Conservation (phyloP, 148 eudicot genomes). For the Camellia sinensis region DNA sequence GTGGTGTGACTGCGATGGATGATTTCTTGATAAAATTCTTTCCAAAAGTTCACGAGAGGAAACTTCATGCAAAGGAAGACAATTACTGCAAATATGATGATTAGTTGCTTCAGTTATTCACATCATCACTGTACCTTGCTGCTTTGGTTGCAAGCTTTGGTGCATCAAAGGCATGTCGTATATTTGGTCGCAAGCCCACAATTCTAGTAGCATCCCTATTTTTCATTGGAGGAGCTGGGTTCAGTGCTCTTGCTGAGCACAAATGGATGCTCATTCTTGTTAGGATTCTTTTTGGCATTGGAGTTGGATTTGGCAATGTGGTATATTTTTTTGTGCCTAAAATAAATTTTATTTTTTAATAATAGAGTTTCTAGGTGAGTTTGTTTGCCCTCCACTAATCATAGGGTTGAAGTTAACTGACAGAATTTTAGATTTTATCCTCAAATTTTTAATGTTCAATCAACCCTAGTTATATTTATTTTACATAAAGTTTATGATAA, state of each 20-base stretch:
- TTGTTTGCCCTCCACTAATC: no score
- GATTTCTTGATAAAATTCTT: conserved; percentile 24
- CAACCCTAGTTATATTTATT: no score
- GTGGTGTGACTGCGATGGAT: conserved; percentile 13
- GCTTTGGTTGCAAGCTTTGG: conserved; percentile 61
- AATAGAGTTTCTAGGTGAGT: no score
- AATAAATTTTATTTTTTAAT: no score
- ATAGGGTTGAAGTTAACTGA: no score
- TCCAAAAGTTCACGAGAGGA: conserved; percentile 11
- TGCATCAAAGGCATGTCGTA: conserved; percentile 55
- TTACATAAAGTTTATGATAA: no score
- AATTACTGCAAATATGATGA: conserved; percentile 18
- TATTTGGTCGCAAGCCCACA: conserved; percentile 32
- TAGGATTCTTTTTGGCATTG: no score
- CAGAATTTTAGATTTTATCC: no score
- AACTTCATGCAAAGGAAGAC: conserved; percentile 12
- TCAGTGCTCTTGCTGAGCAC: conserved; percentile 25
- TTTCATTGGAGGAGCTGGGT: conserved; percentile 38
- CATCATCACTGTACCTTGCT: conserved; percentile 39
- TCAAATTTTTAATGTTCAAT: no score
- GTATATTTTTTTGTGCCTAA: no score
- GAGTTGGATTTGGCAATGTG: no score
- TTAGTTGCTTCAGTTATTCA: conserved; percentile 12
- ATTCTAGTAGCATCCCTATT: conserved; percentile 28
- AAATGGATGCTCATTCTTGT: no score